A percentile compares a stretch with the other conserved stretches of the same genome.
Conservation (phyloP, 2,329 filamentous ascomycete genomes). For the Hypoxylon sp. region DNA sequence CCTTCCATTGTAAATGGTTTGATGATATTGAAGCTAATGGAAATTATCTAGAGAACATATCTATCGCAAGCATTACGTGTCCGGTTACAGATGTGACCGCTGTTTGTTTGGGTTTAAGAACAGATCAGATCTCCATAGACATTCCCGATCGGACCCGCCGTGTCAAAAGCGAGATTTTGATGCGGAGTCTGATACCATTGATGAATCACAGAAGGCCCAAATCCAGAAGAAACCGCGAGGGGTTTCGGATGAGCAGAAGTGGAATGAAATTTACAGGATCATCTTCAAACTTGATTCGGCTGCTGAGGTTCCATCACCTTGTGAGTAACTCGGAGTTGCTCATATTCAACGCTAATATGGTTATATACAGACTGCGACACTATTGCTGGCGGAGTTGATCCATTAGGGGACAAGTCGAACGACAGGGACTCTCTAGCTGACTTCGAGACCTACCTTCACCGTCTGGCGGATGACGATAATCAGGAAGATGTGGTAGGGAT, state of each 20-base stretch:
- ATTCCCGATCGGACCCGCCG: constrained; percentile 27
- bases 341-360: background rate
- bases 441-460: too few species aligned
- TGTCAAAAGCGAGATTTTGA: constrained; percentile 22
- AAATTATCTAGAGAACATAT: constrained; percentile 39
- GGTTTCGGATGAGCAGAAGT: constrained; percentile 38
- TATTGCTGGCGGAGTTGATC: background rate
- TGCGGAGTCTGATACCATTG: constrained; percentile 23
- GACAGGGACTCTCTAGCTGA: too few species aligned
- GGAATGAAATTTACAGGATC: constrained; percentile 41
- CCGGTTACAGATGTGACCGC: constrained; percentile 33
- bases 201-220: constrained; percentile 25
- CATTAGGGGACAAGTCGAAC: too few species aligned
- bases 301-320: constrained; percentile 40
- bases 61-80: constrained; percentile 37
- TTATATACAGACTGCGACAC: constrained; percentile 16
- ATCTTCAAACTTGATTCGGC: constrained; percentile 35
- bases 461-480: too few species aligned
- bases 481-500: too few species aligned
- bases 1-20: too few species aligned
- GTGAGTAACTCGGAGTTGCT: constrained; percentile 28
- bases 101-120: constrained; percentile 37
- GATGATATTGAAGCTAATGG: background rate
- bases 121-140: constrained; percentile 25
- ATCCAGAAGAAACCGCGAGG: constrained; percentile 38